Conservation (phyloP, 176 grass and related monocot genomes). For the Aegilops umbellulata region DNA sequence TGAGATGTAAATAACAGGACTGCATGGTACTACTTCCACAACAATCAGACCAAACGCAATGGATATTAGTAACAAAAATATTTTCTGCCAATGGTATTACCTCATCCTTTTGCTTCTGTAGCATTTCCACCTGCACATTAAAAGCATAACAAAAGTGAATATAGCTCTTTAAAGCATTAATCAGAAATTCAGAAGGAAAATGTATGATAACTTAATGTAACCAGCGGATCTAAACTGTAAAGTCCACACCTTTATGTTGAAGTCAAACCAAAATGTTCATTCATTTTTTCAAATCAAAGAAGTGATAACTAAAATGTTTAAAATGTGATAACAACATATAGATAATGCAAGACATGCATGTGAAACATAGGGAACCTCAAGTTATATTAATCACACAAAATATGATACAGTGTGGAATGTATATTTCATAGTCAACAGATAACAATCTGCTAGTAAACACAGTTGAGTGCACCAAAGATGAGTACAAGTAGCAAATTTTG, state of each 20-base stretch:
- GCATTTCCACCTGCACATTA: conserved; percentile 55
- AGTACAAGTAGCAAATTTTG: background rate
- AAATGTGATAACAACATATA: background rate
- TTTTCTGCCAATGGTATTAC: conserved; percentile 35
- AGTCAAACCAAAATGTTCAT: background rate
- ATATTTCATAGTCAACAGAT: background rate
- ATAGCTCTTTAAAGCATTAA: background rate
- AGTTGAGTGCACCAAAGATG: conserved; percentile 12
- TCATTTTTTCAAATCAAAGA: conserved; percentile 1
- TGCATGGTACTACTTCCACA: background rate
- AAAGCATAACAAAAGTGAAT: conserved; percentile 29
- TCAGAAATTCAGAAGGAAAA: conserved; percentile 9
- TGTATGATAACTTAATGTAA: conserved; percentile 3
- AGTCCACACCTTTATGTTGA: background rate
- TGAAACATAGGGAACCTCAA: too few relatives aligned
- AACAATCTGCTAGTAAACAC: background rate
- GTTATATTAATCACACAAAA: too few relatives aligned
- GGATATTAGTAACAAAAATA: background rate
- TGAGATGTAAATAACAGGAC: background rate
- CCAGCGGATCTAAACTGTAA: background rate
- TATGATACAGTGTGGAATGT: background rate
- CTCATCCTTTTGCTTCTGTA: conserved; percentile 62
- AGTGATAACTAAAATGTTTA: background rate
- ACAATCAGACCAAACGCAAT: background rate
- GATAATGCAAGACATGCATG: background rate